Conservation (phyloP, 73 alveolate genomes). For the Paramecium sonneborni region DNA sequence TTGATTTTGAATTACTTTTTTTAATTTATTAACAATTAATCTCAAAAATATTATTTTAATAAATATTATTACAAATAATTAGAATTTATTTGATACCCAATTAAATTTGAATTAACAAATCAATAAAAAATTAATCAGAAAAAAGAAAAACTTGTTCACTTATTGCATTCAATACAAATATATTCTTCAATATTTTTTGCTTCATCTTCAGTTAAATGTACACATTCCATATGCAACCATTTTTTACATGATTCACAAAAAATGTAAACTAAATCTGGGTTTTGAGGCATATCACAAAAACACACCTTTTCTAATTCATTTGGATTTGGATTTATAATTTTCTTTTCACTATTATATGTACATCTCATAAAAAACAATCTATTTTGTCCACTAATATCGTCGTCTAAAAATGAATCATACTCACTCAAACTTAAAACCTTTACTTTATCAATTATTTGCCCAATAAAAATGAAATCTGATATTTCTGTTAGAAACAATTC, state of each 20-base stretch:
- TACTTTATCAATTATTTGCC: not conserved
- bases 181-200: not conserved
- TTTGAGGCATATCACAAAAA: not conserved
- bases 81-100: too few relatives aligned
- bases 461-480: not conserved
- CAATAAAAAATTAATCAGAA: too few relatives aligned
- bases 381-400: not conserved
- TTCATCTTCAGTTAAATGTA: conserved; percentile 1
- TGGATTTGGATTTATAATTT: not conserved
- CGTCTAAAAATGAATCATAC: not conserved
- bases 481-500: conserved; percentile 6
- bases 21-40: not conserved
- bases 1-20: not conserved
- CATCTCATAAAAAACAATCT: conserved; percentile 19
- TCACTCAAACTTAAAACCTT: not conserved
- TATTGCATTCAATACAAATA: not conserved
- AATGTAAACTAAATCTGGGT: not conserved
- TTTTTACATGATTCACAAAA: conserved; percentile 20
- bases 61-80: too few relatives aligned
- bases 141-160: too few relatives aligned
- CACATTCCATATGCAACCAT: conserved; percentile 24
- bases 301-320: conserved; percentile 16
- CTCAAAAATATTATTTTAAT: too few relatives aligned
- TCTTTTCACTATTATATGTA: not conserved
- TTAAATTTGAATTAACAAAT: too few relatives aligned